A percentile compares a stretch with the other conserved stretches of the same genome.
phyloP scores from a whole-genome alignment of 164 flowering plant genomes.

The Tetracentron sinense region DNA sequence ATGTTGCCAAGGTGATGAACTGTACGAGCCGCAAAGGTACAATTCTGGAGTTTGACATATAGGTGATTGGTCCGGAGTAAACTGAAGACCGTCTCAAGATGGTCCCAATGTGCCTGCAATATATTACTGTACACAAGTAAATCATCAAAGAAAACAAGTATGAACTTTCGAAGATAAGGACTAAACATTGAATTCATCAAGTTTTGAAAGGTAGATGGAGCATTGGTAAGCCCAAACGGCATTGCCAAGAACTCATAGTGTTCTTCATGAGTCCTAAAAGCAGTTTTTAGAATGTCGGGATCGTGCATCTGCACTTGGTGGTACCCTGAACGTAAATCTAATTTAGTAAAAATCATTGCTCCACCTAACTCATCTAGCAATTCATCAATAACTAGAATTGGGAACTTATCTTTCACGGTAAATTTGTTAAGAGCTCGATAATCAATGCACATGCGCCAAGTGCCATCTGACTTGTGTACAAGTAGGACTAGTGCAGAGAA shows the following conservation, averaged over 20 bases:
- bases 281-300: slow-evolving; percentile 4
- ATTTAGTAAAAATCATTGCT: slow-evolving; percentile 8
- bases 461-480: slow-evolving; percentile 3
- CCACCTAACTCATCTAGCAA: slow-evolving; percentile 16
- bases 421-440: slow-evolving; percentile 5
- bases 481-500: slow-evolving; percentile 6
- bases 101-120: not conserved
- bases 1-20: slow-evolving; percentile 12
- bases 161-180: too few relatives aligned
- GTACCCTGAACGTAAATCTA: slow-evolving; percentile 11
- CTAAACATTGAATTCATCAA: slow-evolving; percentile 14
- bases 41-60: slow-evolving; percentile 1
- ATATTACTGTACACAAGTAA: not conserved
- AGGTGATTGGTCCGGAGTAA: not conserved
- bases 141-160: too few relatives aligned
- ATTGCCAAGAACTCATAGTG: too few relatives aligned
- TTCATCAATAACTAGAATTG: slow-evolving; percentile 10
- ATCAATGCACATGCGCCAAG: slow-evolving; percentile 10
- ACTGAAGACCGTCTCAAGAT: not conserved
- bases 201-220: too few relatives aligned
- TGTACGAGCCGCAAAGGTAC: not conserved
- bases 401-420: slow-evolving; percentile 4
- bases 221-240: too few relatives aligned
- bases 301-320: slow-evolving; percentile 8
- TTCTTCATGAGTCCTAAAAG: slow-evolving; percentile 9